A percentile compares a stretch with the other conserved stretches of the same genome.
Evolutionary conservation across 768 basidiomycete genomes (phyloP).

Genomic region (Rhodosporidiobolus odoratus): DNA sequence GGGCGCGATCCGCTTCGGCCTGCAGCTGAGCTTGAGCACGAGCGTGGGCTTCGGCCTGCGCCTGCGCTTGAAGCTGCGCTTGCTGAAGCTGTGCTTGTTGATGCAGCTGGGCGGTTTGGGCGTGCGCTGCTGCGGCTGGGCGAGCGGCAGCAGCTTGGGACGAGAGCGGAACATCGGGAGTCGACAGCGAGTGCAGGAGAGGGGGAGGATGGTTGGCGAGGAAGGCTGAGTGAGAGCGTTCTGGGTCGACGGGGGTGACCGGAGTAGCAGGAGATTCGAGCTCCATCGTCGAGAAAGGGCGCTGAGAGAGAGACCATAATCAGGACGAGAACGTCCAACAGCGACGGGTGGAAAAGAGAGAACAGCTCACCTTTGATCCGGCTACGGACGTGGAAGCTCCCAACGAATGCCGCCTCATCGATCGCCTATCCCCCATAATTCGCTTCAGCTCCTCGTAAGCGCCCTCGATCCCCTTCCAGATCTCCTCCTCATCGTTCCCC

Average conservation of each 20-base stretch:
- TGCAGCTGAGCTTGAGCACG: conserved; percentile 9
- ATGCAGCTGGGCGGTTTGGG: conserved; percentile 6
- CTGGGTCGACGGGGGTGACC: conserved; percentile 1
- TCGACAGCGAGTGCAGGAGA: conserved; percentile 26
- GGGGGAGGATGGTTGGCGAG: conserved; percentile 13
- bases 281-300: conserved; percentile 27
- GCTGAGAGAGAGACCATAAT: background rate
- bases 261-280: conserved; percentile 33
- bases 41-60: background rate
- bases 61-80: conserved; percentile 1
- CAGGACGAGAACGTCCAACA: too few species aligned
- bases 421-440: conserved; percentile 28
- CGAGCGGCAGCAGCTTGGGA: conserved; percentile 12
- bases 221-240: conserved; percentile 3
- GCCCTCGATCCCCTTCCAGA: conserved; percentile 38
- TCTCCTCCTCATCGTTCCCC: conserved; percentile 37
- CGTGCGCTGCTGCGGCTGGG: conserved; percentile 16
- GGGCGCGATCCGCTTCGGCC: conserved; percentile 3
- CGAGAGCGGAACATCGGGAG: conserved; percentile 18
- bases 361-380: conserved; percentile 5
- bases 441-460: conserved; percentile 35
- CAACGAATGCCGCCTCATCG: background rate
- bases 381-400: background rate
- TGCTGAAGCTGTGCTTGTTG: conserved; percentile 17
- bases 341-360: background rate